Evolutionary conservation across 2,329 filamentous ascomycete species (phyloP), one percentile per base, ranked within the genome.

Genomic region (Elsinoe ampelina): DNA sequence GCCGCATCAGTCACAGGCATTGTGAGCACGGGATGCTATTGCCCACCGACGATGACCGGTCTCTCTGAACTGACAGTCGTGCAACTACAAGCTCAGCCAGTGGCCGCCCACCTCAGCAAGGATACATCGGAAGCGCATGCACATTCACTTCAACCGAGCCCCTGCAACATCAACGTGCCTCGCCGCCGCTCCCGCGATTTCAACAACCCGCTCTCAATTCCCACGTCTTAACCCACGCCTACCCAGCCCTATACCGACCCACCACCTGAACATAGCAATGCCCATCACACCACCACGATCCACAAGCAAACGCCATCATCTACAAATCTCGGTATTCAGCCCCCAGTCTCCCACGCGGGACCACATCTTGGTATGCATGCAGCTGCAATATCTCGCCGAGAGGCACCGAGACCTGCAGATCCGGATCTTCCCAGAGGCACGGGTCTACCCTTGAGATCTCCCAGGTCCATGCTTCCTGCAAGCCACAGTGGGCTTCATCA

Each of bases 391-490:
- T 39, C 12, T 19, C 17, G 36, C 36, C 36, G 17, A 39, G 17
- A 39, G 36, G 17, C 17, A 19, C 17, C 13, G 13, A 39, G 36
- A 39, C 2, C 30, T 15, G 32, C 45, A 15, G 13, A 22, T 50
- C 12, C n/a, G 26, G 5, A 32, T 26, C 36, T n/a, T 8, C 36
- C n/a, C 19, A 20, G n/a, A 3, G 20, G 15, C 5, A 7, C 20
- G n/a, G 41, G 19, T 15, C 20, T 20, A 4, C 4, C 5, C 19
- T 13, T 17, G 5, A 19, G 41, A 20, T 45, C 22, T 12, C 22
- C 8, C 41, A 45, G 26, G 41, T 52, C 48, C 30, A 52, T 52
- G 48, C 48, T 52, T 52, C 48, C 48, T 52, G 48, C 48, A 52
- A 52, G 48, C 48, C 34, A 36, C 34, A 17, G 19, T 52, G 48